Conservation (phyloP, 257 asterid species). For the Anisodus acutangulus region DNA sequence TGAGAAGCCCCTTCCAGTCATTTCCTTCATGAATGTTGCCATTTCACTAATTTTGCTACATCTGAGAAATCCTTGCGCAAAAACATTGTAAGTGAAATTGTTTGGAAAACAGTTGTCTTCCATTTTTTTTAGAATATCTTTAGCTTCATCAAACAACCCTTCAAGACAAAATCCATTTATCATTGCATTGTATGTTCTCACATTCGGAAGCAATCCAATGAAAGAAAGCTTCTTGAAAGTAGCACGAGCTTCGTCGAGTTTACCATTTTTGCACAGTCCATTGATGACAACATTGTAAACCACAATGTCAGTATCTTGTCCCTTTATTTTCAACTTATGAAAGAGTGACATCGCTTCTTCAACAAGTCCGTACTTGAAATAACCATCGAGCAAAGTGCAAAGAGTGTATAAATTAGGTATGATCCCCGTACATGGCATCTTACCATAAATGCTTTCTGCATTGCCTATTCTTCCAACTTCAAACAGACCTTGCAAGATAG, state of each 20-base stretch:
- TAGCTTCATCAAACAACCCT: constrained; percentile 36
- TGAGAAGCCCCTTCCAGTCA: constrained; percentile 20
- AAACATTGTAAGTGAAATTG: neutral
- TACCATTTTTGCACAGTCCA: constrained; percentile 24
- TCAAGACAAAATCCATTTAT: constrained; percentile 17
- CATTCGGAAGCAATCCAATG: constrained; percentile 22
- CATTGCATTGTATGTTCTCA: neutral
- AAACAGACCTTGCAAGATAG: neutral
- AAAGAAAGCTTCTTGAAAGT: constrained; percentile 16
- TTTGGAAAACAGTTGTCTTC: neutral
- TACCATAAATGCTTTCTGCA: neutral
- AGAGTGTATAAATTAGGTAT: neutral
- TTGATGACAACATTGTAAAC: constrained; percentile 4
- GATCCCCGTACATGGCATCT: neutral
- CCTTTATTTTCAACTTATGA: neutral
- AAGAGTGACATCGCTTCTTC: constrained; percentile 11
- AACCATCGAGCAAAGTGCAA: constrained; percentile 25
- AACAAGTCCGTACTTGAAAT: constrained; percentile 16
- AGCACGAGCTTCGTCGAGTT: neutral
- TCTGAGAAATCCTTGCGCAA: constrained; percentile 27
- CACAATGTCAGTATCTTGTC: neutral
- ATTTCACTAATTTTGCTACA: neutral
- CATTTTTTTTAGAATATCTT: constrained; percentile 22
- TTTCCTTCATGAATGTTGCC: constrained; percentile 26
- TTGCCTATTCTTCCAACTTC: neutral